Conservation (phyloP, 257 asterid genomes). For the Henckelia pumila region DNA sequence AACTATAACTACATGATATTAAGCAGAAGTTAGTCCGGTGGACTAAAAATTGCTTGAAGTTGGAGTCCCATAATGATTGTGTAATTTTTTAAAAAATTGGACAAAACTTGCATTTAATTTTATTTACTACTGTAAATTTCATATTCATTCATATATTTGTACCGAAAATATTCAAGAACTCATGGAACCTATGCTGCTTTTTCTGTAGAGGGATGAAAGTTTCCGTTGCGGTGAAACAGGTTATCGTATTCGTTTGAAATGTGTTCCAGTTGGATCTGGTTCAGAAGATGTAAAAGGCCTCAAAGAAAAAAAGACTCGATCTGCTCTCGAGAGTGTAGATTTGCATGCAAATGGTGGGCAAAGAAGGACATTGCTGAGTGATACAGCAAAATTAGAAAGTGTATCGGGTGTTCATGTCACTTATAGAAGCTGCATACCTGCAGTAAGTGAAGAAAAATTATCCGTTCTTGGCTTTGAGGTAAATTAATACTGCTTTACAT, state of each 20-base stretch:
- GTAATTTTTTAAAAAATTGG: slow-evolving; percentile 3
- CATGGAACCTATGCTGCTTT: slow-evolving; percentile 22
- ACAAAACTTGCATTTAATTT: neutral
- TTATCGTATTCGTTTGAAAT: slow-evolving; percentile 88
- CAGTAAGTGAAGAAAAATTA: slow-evolving; percentile 74
- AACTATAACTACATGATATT: neutral
- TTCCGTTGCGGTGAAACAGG: slow-evolving; percentile 93
- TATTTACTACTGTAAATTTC: neutral
- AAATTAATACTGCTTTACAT: slow-evolving; percentile 24
- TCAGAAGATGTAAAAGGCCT: slow-evolving; percentile 38
- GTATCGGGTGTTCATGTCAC: slow-evolving; percentile 50
- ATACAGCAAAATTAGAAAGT: slow-evolving; percentile 44
- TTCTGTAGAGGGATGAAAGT: slow-evolving; percentile 66
- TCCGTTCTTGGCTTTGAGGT: slow-evolving; percentile 95
- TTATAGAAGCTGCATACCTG: slow-evolving; percentile 94
- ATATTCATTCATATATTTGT: slow-evolving; percentile 4
- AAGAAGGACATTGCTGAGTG: slow-evolving; percentile 51
- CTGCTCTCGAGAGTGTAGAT: slow-evolving; percentile 48
- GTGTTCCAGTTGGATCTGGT: slow-evolving; percentile 47
- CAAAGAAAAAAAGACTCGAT: slow-evolving; percentile 45
- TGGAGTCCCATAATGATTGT: neutral
- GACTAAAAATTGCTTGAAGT: neutral
- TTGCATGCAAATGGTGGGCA: slow-evolving; percentile 33
- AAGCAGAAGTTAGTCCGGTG: neutral
- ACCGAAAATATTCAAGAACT: slow-evolving; percentile 11